Conservation (phyloP, 179 eudicot species). For the Drosera spatulata region DNA sequence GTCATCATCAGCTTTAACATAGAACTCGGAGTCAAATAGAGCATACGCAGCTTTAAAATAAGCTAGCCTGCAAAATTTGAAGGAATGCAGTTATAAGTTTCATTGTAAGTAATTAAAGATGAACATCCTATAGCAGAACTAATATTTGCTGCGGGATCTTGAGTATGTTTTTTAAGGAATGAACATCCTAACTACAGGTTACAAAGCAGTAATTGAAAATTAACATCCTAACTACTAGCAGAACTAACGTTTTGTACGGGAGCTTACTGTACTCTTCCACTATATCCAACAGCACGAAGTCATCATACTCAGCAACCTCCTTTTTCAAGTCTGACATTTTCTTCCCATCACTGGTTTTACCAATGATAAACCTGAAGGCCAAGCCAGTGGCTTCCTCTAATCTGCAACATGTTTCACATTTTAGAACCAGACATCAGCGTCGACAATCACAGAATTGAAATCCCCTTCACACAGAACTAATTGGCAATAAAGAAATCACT, state of each 20-base stretch:
- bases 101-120: neutral
- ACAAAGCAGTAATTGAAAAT: neutral
- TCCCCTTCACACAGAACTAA: neutral
- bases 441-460: neutral
- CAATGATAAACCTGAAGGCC: conserved; percentile 82
- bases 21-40: conserved; percentile 74
- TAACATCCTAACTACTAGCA: conserved; percentile 6
- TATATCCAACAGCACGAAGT: conserved; percentile 75
- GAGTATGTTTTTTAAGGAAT: too few relatives aligned
- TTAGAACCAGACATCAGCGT: conserved; percentile 1
- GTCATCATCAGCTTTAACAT: conserved; percentile 94
- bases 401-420: conserved; percentile 23
- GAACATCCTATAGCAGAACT: too few relatives aligned
- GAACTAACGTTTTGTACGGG: conserved; percentile 96
- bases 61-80: conserved; percentile 46
- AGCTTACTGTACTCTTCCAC: conserved; percentile 94
- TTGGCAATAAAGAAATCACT: neutral
- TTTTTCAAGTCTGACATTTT: conserved; percentile 70
- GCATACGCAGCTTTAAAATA: conserved; percentile 91
- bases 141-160: too few relatives aligned
- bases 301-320: conserved; percentile 72
- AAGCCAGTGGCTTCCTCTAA: conserved; percentile 92
- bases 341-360: conserved; percentile 56
- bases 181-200: neutral
- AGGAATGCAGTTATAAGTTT: neutral